Evolutionary conservation across 768 basidiomycete genomes (phyloP), one percentile per base, ranked within the genome.

Genomic region (Wakefieldia striispora): DNA sequence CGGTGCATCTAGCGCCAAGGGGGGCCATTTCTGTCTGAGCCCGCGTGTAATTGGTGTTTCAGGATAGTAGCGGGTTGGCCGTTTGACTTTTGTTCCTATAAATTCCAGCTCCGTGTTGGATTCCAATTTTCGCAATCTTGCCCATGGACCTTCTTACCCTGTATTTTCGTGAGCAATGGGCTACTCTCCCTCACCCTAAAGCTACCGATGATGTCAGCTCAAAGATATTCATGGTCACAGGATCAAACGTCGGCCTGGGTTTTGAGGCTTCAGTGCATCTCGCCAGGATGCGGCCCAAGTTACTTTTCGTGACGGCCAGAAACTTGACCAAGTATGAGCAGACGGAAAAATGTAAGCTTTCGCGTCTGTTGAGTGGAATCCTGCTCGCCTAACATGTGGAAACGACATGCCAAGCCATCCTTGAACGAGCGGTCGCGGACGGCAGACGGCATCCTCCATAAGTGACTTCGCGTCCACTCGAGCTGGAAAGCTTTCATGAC

Each of bases 141-240:
- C 26, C 11, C 29, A 29, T 29, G 29, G 29, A 29, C 29, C 29
- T 29, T 13, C 29, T 29, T 29, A 12, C 11, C 29, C 12, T 29
- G 17, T 68, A 57, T 24, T 26, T 65, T 17, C 54, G 55, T 12
- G 60, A 62, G 11, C 68, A 70, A 54, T 40, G 60, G 53, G 38
- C 35, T 16, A 24, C 45, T 9, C 45, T 62, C 21, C 67, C 63
- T 19, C 41, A 14, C n/a, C 40, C 50, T 14, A 39, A 17, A 35
- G 27, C 35, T 17, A 29, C 48, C 3, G 66, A 57, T 1, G 71
- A 77, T 50, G 63, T 81, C 17, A 57, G 60, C 10, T 75, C 73
- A 8, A 78, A 76, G 57, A 77, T 74, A 6, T 68, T 81, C n/a
- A 45, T 82, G 17, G 72, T 83, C 20, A 68, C 72, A 26, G 76